These are phyloP conservation scores for Trypanosoma conorhini DNA, from an alignment of 208 protist species.

Conservation along the genomic window DNA sequence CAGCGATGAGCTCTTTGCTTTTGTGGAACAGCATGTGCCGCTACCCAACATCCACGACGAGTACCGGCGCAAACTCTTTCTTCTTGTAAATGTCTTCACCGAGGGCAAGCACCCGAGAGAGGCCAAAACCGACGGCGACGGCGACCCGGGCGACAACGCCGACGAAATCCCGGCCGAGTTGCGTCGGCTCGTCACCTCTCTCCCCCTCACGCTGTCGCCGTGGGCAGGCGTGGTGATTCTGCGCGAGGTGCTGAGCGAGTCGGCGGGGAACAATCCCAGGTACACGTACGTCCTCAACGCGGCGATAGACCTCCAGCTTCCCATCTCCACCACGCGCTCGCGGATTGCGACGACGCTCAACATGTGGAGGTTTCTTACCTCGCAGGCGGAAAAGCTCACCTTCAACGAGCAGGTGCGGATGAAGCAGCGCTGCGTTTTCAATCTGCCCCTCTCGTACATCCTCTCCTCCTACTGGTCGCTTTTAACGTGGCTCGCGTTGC, in stretches of 20 bases:
- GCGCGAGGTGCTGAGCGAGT: conserved; percentile 86
- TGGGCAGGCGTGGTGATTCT: conserved; percentile 89
- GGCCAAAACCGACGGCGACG: neutral
- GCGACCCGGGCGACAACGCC: conserved; percentile 34
- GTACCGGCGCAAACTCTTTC: conserved; percentile 90
- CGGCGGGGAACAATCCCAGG: conserved; percentile 79
- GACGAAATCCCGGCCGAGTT: conserved; percentile 85
- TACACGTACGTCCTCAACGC: conserved; percentile 91
- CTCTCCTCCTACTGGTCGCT: conserved; percentile 90
- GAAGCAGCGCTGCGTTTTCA: conserved; percentile 81
- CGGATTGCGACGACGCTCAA: conserved; percentile 88
- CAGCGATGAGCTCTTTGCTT: conserved; percentile 72
- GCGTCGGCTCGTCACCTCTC: conserved; percentile 83
- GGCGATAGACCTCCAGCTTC: conserved; percentile 88
- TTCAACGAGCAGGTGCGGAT: conserved; percentile 70
- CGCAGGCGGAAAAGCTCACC: conserved; percentile 82
- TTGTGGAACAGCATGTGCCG: conserved; percentile 73
- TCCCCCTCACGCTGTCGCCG: conserved; percentile 79
- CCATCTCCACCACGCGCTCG: conserved; percentile 84
- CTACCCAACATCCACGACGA: conserved; percentile 91
- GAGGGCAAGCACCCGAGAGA: conserved; percentile 33
- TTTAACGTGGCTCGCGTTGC: conserved; percentile 65
- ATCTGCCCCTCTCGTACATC: conserved; percentile 84
- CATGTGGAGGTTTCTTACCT: conserved; percentile 87
- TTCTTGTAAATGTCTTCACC: conserved; percentile 87